Evolutionary conservation across 345 rosid species (phyloP), one percentile per base, ranked within the genome.

Genomic region (Murraya koenigii): DNA sequence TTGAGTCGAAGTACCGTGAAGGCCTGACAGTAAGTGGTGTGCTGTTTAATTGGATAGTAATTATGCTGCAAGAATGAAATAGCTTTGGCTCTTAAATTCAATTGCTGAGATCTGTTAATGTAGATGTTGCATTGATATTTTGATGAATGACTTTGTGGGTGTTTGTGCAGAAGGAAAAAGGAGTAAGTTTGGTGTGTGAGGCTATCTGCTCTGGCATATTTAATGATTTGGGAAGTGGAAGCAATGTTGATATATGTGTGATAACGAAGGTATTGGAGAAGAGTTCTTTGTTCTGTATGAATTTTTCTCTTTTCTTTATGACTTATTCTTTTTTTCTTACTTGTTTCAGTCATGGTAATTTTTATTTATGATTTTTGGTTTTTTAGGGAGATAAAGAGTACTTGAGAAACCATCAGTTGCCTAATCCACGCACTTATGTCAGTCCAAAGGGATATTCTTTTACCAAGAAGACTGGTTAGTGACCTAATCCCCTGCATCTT

Each of bases 171-270:
- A 92, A 86, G 71, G 93, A 89, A 17, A 92, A 92, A 82, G 97
- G 95, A 75, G 86, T 89, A 71, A 76, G 82, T 77, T 77, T 91
- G 77, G 97, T 89, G 22, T 44, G 82, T 32, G 93, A 88, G 77
- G 95, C 94, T 72, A 85, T 89, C 80, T 89, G 92, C 86, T 91
- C 94, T 38, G 93, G 95, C 62, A 85, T 91, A 81, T 91, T 91
- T 72, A 91, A 91, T 35, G 92, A 91, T 82, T 80, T 93, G 79
- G 97, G 97, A 55, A 88, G 95, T 88, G 95, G 97, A 82, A 93
- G 97, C 88, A 91, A 91, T 83, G 97, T 93, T 47, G 97, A 91
- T 78, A 78, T 90, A 82, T 93, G 92, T 83, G 97, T 93, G 28
- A 91, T 93, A 77, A 91, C 94, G 23, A 91, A 89, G 90, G 97